Evolutionary conservation across 352 stramenopile genomes (phyloP), one percentile per base, ranked within the genome.

Genomic region (Phytopythium mirpurense): DNA sequence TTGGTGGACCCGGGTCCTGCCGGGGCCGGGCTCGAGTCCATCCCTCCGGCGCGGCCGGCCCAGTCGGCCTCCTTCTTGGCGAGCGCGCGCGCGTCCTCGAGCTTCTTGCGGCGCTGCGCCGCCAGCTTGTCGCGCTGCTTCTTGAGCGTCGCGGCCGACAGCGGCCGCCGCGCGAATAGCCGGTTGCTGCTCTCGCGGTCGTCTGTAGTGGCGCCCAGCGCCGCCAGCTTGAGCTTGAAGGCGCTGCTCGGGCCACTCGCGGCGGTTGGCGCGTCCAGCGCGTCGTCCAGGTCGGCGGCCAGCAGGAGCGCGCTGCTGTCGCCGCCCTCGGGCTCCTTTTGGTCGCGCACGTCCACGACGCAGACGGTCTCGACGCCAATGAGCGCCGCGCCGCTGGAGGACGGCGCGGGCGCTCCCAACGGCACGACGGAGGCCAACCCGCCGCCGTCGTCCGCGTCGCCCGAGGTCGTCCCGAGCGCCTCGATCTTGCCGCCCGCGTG

Each of bases 401-500:
- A n/a, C n/a, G n/a, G n/a, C n/a, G n/a, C n/a, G n/a, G n/a, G 56
- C 65, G 41, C 63, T 62, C 4, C 47, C 29, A 57, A 0, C 32
- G 68, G 67, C 3, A 67, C 65, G n/a, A 62, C 35, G n/a, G 66
- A 58, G 12, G 60, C 19, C 46, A 52, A 14, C 8, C 38, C 26
- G 19, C 38, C 9, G 14, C 19, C 31, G 19, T 34, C 36, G 76
- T 43, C 35, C 56, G 38, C 7, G 6, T 50, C 44, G 44, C 27
- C 31, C 4, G 58, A 69, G 12, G 74, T 88, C 10, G 87, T 91
- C 2, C 92, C 93, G 3, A 98, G 68, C 2, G 93, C 93, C 68
- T 98, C 95, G 40, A 98, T 97, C 72, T 98, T 97, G 14, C 91
- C 93, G 18, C 89, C 92, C 2, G 91, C 90, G 54, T 99, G 96